Conservation (phyloP, 192 early-diverging fungal species). For the Umbelopsis vinacea region DNA sequence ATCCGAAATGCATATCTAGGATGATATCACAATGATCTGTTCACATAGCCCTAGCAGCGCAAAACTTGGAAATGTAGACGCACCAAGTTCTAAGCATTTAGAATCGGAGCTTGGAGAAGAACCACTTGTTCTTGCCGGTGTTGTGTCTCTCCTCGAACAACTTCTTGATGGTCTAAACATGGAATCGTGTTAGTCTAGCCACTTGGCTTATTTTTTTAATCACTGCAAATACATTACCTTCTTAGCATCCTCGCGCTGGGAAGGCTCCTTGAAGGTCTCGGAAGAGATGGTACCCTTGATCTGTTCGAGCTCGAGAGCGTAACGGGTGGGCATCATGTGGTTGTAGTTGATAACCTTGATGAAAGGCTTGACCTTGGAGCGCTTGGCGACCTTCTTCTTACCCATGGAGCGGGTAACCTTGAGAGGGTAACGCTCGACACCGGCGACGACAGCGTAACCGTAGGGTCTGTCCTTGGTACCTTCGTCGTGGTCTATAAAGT, state of each 20-base stretch:
- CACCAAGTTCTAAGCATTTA: constrained; percentile 42
- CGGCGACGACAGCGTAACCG: constrained; percentile 97
- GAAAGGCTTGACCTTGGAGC: constrained; percentile 99
- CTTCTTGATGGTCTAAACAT: constrained; percentile 79
- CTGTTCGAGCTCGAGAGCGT: constrained; percentile 94
- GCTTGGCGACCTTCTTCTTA: constrained; percentile 94
- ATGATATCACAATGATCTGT: not conserved
- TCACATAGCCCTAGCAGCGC: constrained; percentile 8
- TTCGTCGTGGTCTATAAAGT: constrained; percentile 79
- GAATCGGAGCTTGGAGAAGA: constrained; percentile 99
- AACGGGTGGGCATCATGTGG: constrained; percentile 99
- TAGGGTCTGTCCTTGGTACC: constrained; percentile 96
- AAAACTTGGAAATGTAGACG: not conserved
- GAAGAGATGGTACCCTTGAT: constrained; percentile 85
- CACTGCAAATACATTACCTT: constrained; percentile 52
- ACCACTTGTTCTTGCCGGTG: constrained; percentile 99
- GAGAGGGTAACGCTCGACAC: constrained; percentile 95
- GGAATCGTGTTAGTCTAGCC: no score
- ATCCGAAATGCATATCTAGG: not conserved
- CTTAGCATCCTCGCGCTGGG: constrained; percentile 88
- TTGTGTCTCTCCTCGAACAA: constrained; percentile 97
- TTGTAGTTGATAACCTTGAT: constrained; percentile 99
- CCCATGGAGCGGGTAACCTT: constrained; percentile 98
- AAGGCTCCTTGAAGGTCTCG: constrained; percentile 94
- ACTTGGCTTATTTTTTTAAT: not conserved